A percentile compares a stretch with the other conserved stretches of the same genome.
Evolutionary conservation across 73 alveolate genomes (phyloP).

Genomic region (Paramecium caudatum): DNA sequence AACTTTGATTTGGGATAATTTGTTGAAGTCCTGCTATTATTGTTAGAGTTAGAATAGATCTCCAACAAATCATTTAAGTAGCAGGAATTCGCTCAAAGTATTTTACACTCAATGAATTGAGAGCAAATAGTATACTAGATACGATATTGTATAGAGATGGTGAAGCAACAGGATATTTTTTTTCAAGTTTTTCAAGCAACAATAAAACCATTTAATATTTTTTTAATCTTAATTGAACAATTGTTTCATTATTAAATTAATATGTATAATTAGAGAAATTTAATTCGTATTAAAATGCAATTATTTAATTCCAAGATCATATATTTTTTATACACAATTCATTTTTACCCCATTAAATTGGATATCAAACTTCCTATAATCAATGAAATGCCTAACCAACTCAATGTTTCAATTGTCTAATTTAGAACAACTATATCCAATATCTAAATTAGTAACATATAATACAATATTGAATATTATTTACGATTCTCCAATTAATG

Average conservation of each 20-base stretch:
- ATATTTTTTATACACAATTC: no score
- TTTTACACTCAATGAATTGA: constrained; percentile 10
- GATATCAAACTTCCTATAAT: background rate
- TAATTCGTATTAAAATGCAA: no score
- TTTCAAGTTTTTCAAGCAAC: background rate
- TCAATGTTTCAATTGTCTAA: background rate
- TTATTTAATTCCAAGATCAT: no score
- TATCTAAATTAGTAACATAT: background rate
- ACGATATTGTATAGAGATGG: background rate
- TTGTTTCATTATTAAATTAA: no score
- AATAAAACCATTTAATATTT: no score
- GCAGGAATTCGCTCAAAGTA: constrained; percentile 41
- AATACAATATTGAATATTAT: constrained; percentile 10
- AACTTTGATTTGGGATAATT: background rate
- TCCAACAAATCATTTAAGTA: background rate
- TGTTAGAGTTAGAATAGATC: constrained; percentile 18
- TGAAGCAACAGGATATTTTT: background rate
- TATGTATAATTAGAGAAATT: no score
- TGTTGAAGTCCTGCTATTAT: background rate
- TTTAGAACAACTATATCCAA: background rate
- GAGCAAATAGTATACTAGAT: constrained; percentile 9
- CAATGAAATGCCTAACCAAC: background rate
- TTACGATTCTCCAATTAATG: constrained; percentile 42
- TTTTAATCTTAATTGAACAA: no score
- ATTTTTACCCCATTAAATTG: no score